Percentiles rank a stretch among this genome's conserved stretches.
Conservation (phyloP, 225 moss, liverwort and hornwort species). For the Lunularia cruciata region DNA sequence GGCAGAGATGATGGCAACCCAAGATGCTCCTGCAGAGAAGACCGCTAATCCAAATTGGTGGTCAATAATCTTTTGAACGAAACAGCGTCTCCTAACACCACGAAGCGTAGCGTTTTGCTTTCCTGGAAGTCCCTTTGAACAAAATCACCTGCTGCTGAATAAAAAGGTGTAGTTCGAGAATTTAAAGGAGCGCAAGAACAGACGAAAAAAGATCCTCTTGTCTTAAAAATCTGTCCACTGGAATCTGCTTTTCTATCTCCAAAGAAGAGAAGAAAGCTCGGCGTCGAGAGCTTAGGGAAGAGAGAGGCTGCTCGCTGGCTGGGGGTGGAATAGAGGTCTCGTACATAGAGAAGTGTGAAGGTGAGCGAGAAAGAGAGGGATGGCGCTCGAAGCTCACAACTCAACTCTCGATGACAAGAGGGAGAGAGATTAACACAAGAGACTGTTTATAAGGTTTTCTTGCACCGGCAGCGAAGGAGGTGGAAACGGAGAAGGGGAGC, state of each 20-base stretch:
- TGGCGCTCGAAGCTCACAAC: neutral
- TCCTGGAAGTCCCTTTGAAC: neutral
- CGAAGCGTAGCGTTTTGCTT: neutral
- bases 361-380: neutral
- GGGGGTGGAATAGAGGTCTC: too few relatives aligned
- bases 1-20: neutral
- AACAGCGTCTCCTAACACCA: neutral
- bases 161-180: neutral
- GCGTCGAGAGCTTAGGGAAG: neutral
- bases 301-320: too few relatives aligned
- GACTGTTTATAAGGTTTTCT: constrained; percentile 14
- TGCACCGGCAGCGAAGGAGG: neutral
- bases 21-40: constrained; percentile 1
- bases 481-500: neutral
- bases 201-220: neutral
- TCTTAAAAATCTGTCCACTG: neutral
- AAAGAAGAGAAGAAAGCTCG: neutral
- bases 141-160: neutral
- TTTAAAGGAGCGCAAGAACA: neutral
- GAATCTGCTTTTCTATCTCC: neutral
- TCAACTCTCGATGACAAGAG: constrained; percentile 19
- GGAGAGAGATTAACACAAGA: constrained; percentile 11
- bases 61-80: neutral
- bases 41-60: neutral
- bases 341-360: neutral